phyloP scores from a whole-genome alignment of 257 asterid species.

The Ajuga chamaepitys region DNA sequence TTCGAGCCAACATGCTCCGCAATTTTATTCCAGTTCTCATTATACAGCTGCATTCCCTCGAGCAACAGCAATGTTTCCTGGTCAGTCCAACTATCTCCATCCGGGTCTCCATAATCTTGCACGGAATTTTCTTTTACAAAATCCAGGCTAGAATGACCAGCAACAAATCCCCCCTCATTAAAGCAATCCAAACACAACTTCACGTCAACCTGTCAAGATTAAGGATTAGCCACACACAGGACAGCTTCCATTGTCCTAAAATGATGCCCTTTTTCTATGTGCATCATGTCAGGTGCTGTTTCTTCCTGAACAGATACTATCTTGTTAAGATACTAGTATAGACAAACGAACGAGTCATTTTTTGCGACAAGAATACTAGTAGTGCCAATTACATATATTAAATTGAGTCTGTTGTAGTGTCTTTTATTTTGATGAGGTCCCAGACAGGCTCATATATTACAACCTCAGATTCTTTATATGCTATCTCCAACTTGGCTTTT shows the following conservation, averaged over 20 bases:
- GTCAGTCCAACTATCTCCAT: conserved; percentile 87
- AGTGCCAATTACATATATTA: background rate
- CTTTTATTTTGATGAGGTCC: background rate
- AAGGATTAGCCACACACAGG: conserved; percentile 18
- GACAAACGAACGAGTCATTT: background rate
- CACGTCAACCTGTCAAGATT: conserved; percentile 65
- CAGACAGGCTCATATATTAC: background rate
- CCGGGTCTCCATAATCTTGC: conserved; percentile 59
- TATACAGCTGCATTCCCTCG: conserved; percentile 75
- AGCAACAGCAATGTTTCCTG: conserved; percentile 85
- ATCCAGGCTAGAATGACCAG: conserved; percentile 92
- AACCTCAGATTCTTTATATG: background rate
- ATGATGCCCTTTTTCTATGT: background rate
- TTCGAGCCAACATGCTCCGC: conserved; percentile 92
- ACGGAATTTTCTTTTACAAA: conserved; percentile 61
- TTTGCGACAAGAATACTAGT: background rate
- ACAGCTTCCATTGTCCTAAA: background rate
- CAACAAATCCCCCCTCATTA: conserved; percentile 78
- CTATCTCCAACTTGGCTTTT: background rate
- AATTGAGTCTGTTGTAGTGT: background rate
- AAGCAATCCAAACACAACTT: conserved; percentile 78
- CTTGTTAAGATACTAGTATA: background rate
- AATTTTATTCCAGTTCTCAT: conserved; percentile 83
- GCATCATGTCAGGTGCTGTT: background rate
- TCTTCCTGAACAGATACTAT: background rate